Evolutionary conservation across 495 filamentous ascomycete species (phyloP).

Genomic region (Penicillium argentinense): DNA sequence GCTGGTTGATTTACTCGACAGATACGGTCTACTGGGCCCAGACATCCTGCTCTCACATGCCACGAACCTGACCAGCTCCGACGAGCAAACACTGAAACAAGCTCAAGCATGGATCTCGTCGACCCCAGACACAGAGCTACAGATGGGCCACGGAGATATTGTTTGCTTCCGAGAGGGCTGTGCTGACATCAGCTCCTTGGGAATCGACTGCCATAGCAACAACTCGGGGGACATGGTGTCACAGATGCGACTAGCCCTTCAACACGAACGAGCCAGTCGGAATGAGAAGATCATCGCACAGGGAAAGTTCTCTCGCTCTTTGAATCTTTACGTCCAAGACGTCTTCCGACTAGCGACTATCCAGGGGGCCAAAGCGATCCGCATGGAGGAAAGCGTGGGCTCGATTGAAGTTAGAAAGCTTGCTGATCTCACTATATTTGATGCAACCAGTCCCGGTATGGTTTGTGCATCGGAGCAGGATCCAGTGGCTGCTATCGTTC

Average conservation of each 20-base stretch:
- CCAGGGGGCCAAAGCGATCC: slow-evolving; percentile 43
- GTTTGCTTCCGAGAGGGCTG: slow-evolving; percentile 30
- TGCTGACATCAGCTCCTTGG: slow-evolving; percentile 34
- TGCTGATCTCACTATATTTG: slow-evolving; percentile 49
- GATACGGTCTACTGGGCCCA: slow-evolving; percentile 32
- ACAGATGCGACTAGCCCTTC: slow-evolving; percentile 48
- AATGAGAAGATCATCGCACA: slow-evolving; percentile 25
- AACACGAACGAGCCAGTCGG: slow-evolving; percentile 32
- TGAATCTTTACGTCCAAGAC: slow-evolving; percentile 41
- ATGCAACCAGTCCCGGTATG: slow-evolving; percentile 41
- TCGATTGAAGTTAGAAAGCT: slow-evolving; percentile 44
- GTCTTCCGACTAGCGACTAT: slow-evolving; percentile 52
- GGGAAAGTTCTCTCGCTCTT: slow-evolving; percentile 25
- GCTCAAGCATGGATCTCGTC: slow-evolving; percentile 28
- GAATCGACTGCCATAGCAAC: slow-evolving; percentile 50
- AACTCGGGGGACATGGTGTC: slow-evolving; percentile 37
- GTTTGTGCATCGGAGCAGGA: slow-evolving; percentile 41
- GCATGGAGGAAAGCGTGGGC: slow-evolving; percentile 43
- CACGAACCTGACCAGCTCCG: slow-evolving; percentile 19
- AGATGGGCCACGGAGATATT: slow-evolving; percentile 37
- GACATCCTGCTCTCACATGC: slow-evolving; percentile 42
- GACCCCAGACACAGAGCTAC: slow-evolving; percentile 44
- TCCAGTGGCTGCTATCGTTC: slow-evolving; percentile 45
- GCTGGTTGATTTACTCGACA: slow-evolving; percentile 27
- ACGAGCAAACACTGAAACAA: slow-evolving; percentile 25